These are phyloP conservation scores for Piloderma croceum DNA, from an alignment of 768 basidiomycete genomes.

Conservation along the genomic window DNA sequence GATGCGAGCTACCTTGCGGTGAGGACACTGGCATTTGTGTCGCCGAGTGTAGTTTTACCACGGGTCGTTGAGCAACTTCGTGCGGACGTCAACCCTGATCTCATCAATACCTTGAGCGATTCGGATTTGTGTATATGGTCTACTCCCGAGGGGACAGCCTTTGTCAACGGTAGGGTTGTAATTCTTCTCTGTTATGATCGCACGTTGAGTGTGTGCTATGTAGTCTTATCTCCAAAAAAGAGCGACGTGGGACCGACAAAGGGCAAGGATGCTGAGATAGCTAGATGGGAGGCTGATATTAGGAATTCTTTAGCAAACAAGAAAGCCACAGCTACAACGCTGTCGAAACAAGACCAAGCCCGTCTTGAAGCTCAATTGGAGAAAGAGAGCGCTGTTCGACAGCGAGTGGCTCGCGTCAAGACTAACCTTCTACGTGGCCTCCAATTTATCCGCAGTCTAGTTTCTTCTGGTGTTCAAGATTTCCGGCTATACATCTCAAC, in stretches of 20 bases:
- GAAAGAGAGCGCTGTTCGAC: slow-evolving; percentile 69
- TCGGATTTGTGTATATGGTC: slow-evolving; percentile 80
- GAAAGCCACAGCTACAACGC: slow-evolving; percentile 44
- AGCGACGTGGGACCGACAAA: slow-evolving; percentile 49
- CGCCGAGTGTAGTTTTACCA: slow-evolving; percentile 62
- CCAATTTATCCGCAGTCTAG: slow-evolving; percentile 59
- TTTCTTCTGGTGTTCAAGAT: slow-evolving; percentile 42
- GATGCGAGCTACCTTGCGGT: slow-evolving; percentile 73
- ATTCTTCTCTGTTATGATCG: slow-evolving; percentile 4
- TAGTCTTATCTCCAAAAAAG: slow-evolving; percentile 64
- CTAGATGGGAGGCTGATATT: slow-evolving; percentile 95
- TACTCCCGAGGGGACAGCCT: slow-evolving; percentile 78
- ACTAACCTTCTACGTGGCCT: slow-evolving; percentile 60
- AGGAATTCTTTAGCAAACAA: slow-evolving; percentile 79
- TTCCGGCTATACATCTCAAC: slow-evolving; percentile 52
- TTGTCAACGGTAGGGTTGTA: slow-evolving; percentile 60
- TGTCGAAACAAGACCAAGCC: slow-evolving; percentile 83
- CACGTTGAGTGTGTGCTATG: neutral
- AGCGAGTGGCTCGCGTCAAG: slow-evolving; percentile 51
- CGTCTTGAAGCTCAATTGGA: slow-evolving; percentile 80
- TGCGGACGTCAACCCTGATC: slow-evolving; percentile 53
- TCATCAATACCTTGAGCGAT: slow-evolving; percentile 60
- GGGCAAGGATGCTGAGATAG: slow-evolving; percentile 84
- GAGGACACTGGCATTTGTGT: slow-evolving; percentile 75
- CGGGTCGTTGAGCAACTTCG: slow-evolving; percentile 63